phyloP scores from a whole-genome alignment of 176 grass and related monocot genomes.

The Raddia distichophylla region DNA sequence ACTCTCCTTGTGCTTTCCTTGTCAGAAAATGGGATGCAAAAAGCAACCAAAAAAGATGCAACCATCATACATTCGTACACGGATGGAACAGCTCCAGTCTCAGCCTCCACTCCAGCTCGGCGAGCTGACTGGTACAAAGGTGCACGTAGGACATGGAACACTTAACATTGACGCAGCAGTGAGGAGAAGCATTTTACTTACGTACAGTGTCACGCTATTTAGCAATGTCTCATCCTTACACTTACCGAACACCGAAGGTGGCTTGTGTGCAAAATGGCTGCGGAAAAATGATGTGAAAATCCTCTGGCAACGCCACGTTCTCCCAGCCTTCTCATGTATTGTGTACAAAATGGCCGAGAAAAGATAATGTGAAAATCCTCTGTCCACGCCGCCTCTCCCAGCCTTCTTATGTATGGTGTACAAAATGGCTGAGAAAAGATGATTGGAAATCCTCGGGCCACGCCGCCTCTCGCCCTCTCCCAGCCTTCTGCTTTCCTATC shows the following conservation, averaged over 20 bases:
- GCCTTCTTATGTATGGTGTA: too few species aligned
- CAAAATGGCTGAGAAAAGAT: too few species aligned
- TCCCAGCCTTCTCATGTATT: not conserved
- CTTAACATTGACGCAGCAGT: not conserved
- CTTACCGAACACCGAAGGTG: not conserved
- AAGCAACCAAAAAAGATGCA: not conserved
- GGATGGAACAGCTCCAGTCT: not conserved
- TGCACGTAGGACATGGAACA: not conserved
- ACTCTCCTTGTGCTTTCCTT: not conserved
- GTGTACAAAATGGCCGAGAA: too few species aligned
- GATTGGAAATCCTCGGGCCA: not conserved
- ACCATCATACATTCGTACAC: too few species aligned
- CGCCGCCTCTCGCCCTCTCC: not conserved
- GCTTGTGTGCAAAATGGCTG: not conserved
- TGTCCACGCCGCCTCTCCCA: not conserved
- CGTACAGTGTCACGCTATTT: not conserved
- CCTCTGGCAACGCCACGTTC: not conserved
- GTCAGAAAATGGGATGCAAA: not conserved
- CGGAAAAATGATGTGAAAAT: not conserved
- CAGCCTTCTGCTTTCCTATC: not conserved
- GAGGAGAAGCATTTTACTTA: not conserved
- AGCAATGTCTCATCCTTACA: not conserved
- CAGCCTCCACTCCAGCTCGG: too few species aligned
- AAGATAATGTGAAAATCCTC: not conserved
- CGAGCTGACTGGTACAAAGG: not conserved